phyloP scores from a whole-genome alignment of 2,329 filamentous ascomycete species.

The Trichoderma lentiforme region DNA sequence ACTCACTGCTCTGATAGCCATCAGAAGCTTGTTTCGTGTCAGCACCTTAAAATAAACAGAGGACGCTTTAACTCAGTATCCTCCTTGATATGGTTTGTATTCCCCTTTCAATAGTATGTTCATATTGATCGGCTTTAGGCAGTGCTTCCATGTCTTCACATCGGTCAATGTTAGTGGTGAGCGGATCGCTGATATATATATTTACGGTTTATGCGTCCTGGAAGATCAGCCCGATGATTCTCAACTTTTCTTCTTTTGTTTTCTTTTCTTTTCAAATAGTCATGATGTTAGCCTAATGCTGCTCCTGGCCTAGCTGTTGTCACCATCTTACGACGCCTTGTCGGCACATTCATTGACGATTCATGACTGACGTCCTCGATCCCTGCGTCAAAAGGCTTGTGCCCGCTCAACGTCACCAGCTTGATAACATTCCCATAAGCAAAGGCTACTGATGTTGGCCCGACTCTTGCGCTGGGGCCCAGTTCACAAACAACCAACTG shows the following conservation, averaged over 20 bases:
- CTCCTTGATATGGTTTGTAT: neutral
- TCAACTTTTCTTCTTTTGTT: neutral
- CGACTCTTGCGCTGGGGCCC: constrained; percentile 62
- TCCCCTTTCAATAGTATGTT: neutral
- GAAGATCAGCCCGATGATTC: neutral
- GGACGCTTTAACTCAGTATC: neutral
- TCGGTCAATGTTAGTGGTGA: neutral
- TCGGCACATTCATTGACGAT: constrained; percentile 34
- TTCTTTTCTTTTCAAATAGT: neutral
- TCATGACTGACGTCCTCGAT: constrained; percentile 31
- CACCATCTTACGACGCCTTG: constrained; percentile 38
- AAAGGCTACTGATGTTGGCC: constrained; percentile 63
- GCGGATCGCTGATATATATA: neutral
- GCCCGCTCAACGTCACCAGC: constrained; percentile 60
- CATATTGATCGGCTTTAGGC: neutral
- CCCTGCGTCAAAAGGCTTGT: constrained; percentile 57
- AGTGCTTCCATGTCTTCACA: neutral
- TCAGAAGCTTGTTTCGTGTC: neutral
- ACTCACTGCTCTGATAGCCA: neutral
- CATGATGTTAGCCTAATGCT: constrained; percentile 24
- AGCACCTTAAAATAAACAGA: too few species aligned
- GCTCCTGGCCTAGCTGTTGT: constrained; percentile 24
- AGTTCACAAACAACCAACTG: constrained; percentile 63
- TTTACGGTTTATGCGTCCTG: neutral
- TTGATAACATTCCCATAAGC: constrained; percentile 72